Evolutionary conservation across 1,284 basidiomycete species (phyloP), one percentile per base, ranked within the genome.

Genomic region (Cerrena zonata): DNA sequence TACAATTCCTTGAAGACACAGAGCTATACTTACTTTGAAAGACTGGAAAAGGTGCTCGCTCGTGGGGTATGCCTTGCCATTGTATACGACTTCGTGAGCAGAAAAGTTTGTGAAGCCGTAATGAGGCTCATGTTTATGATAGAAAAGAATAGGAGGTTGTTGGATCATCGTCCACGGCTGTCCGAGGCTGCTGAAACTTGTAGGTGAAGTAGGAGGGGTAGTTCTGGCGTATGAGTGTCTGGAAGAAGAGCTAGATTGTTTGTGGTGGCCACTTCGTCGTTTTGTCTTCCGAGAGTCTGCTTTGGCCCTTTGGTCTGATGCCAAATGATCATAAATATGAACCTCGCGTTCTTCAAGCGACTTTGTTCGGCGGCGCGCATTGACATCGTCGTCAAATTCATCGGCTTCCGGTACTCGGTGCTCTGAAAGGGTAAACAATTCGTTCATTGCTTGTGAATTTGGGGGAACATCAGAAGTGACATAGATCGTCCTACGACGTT

Each of bases 21-120:
- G 21, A 23, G 41, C 41, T 22, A n/a, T n/a, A 34, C 30, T 7
- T 52, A 82, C 82, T 63, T 85, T 84, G 68, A 84, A 74, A 2
- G 83, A 79, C 56, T 84, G 83, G 58, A 84, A 84, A 7, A 85
- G 70, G 59, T 85, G 82, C 60, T 85, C 82, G 61, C 79, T 80
- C 0, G 83, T 85, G 2, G 83, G 81, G 58, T 83, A 85, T 51
- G 62, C 70, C 59, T 78, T 80, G 23, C 76, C 77, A 21, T 78
- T 72, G 60, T 79, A 79, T 10, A 68, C 58, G 4, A 85, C 74
- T 38, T 76, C 69, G 60, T 84, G 80, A 0, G 76, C 61, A 13
- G 83, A 83, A 63, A 85, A 85, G 60, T 85, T 84, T 37, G 83
- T 84, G 59, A 85, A 84, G 5, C 82, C 81, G 53, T 84, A 83